Evolutionary conservation across 1,139 yeast species (phyloP), one percentile per base, ranked within the genome.

Genomic region (Wickerhamiella infanticola): DNA sequence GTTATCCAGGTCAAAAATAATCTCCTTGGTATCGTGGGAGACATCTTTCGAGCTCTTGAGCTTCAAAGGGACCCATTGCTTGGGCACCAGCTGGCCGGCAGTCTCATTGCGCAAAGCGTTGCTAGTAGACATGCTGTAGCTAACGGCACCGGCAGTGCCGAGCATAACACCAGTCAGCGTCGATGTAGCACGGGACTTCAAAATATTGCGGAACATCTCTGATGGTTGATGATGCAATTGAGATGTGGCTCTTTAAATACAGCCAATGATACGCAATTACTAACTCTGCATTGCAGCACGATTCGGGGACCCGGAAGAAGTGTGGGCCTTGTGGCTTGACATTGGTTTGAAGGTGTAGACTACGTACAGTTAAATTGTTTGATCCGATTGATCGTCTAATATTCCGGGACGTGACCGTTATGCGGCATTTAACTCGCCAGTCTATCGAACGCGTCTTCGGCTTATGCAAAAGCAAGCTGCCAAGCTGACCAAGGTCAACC

Each of bases 61-160:
- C 63, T 82, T 81, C 62, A 88, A 71, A 61, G 85, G 94, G 51
- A 83, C 66, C 95, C 95, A 88, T 51, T 78, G 50, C 52, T 59
- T 53, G 44, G 61, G 83, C 53, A 85, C 88, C 63, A 85, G 78
- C 31, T 82, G 72, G 42, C 51, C 55, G 42, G 49, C 48, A 43
- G 62, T 45, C 45, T 63, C 65, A 43, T 52, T 53, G 42, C 49
- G 43, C 45, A 47, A 43, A 31, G 53, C 47, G 40, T 40, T 52
- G 48, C 50, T 50, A 46, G 48, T 48, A 47, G 51, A 52, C 53
- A 43, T 29, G 39, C 43, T n/a, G 45, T 45, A 46, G 41, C 45
- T 36, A 36, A 60, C 58, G 24, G 58, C 60, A 37, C 55, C 56
- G 27, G 53, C 58, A 11, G 55, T 54, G 36, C 62, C 59, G 35